These are phyloP conservation scores for Solanum sitiens DNA, from an alignment of 257 asterid species.

Conservation along the genomic window DNA sequence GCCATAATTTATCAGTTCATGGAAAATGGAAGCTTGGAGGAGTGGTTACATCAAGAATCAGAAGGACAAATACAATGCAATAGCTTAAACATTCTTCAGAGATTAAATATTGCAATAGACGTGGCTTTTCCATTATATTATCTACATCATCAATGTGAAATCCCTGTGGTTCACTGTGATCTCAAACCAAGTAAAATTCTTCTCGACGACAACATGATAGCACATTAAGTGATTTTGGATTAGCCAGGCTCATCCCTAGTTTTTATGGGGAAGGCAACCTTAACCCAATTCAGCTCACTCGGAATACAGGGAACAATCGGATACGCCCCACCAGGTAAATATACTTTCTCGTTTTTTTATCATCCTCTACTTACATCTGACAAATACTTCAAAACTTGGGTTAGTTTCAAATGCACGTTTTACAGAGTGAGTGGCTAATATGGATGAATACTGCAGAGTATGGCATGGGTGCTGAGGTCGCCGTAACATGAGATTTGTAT, in stretches of 20 bases:
- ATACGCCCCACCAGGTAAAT: background rate
- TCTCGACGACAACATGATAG: background rate
- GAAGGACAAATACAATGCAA: background rate
- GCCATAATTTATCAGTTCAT: conserved; percentile 29
- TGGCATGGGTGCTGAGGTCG: background rate
- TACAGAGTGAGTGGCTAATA: background rate
- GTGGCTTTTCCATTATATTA: conserved; percentile 34
- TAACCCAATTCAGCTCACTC: background rate
- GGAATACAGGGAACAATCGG: background rate
- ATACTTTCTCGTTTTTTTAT: background rate
- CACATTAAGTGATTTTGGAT: background rate
- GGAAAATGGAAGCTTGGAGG: conserved; percentile 41
- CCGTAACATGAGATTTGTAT: background rate
- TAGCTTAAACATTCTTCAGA: conserved; percentile 18
- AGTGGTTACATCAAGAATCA: conserved; percentile 32
- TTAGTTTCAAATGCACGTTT: background rate
- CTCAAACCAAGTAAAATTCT: background rate
- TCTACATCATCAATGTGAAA: conserved; percentile 31
- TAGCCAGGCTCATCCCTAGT: background rate
- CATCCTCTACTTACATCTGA: background rate
- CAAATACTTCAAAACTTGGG: background rate
- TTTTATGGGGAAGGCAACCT: background rate
- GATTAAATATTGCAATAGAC: conserved; percentile 1
- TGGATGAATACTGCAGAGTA: background rate
- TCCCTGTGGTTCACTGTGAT: conserved; percentile 30